These are phyloP conservation scores for Gardenia jasminoides DNA, from an alignment of 257 asterid genomes.

Conservation along the genomic window DNA sequence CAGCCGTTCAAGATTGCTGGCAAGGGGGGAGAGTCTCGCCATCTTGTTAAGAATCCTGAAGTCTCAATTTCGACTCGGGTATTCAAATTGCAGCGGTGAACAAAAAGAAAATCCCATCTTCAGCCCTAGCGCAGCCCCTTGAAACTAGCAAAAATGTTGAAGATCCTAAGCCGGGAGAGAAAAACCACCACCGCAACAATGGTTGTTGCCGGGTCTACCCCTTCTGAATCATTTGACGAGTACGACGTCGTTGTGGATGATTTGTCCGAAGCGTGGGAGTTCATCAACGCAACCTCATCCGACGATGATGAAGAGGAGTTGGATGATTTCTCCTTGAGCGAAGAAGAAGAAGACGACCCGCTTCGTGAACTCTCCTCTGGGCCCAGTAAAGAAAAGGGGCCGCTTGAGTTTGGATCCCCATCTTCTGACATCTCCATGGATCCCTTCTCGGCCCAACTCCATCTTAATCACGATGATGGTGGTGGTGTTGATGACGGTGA, in stretches of 20 bases:
- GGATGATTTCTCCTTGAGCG: conserved; percentile 16
- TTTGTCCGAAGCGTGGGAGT: conserved; percentile 62
- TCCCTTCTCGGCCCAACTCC: conserved; percentile 9
- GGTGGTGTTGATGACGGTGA: background rate
- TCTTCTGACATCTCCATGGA: conserved; percentile 23
- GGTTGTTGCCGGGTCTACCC: conserved; percentile 36
- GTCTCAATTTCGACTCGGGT: too few species aligned
- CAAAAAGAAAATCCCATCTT: background rate
- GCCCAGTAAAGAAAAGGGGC: background rate
- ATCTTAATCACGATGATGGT: background rate
- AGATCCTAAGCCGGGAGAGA: conserved; percentile 43
- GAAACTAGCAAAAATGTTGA: conserved; percentile 3
- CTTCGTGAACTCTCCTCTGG: conserved; percentile 3
- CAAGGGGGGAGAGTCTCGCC: too few species aligned
- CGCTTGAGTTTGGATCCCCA: conserved; percentile 24
- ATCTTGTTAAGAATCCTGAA: background rate
- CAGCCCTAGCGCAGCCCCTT: background rate
- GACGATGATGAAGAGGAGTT: conserved; percentile 46
- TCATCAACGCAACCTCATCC: conserved; percentile 61
- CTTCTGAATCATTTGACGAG: conserved; percentile 21
- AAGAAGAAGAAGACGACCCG: conserved; percentile 1
- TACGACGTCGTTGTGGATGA: conserved; percentile 40
- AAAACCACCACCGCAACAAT: conserved; percentile 32
- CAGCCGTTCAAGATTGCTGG: background rate
- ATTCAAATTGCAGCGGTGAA: background rate